Evolutionary conservation across 2,329 filamentous ascomycete species (phyloP), one percentile per base, ranked within the genome.

Genomic region (Paracamarosporium sp.): DNA sequence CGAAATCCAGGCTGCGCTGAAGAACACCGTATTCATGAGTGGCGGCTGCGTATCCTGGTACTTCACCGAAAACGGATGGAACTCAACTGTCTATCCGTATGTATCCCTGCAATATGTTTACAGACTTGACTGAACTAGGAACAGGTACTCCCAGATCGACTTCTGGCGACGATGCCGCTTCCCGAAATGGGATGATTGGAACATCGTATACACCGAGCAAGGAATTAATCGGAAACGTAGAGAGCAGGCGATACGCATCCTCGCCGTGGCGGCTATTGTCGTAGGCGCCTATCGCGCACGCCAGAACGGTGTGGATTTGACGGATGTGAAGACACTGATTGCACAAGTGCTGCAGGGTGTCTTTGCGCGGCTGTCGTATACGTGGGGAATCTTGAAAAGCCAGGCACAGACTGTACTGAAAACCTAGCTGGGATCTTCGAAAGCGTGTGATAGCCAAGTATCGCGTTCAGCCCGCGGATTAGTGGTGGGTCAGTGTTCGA

Each of bases 51-150:
- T 56, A 83, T 85, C 67, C 81, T 99, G 46, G 84, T 87, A 87
- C 86, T 35, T 48, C 80, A 85, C 24, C 89, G 96, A 77, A 88
- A 97, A 25, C 91, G 98, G 78, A 73, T 86, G 83, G 84, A 88
- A 55, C 96, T 90, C 81, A 85, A 94, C 58, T 89, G 93, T 58
- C 82, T 97, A 50, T 46, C 76, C 76, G 60, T 76, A 71, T 47
- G 72, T 73, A 47, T 38, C 40, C 41, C 20, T 30, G 71, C 28
- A 71, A 30, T 25, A 25, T 38, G 33, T 35, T 27, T 20, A 20
- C 30, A 53, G 40, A 36, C 31, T 11, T 50, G n/a, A 30, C 60
- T 33, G 5, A 59, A n/a, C 20, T 3, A 22, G 25, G 35, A 46
- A 4, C 48, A 82, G 81, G 33, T 82, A 79, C 62, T 78, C 79